These are phyloP conservation scores for Ustilago bromivora DNA, from an alignment of 1,284 basidiomycete genomes.

Conservation along the genomic window DNA sequence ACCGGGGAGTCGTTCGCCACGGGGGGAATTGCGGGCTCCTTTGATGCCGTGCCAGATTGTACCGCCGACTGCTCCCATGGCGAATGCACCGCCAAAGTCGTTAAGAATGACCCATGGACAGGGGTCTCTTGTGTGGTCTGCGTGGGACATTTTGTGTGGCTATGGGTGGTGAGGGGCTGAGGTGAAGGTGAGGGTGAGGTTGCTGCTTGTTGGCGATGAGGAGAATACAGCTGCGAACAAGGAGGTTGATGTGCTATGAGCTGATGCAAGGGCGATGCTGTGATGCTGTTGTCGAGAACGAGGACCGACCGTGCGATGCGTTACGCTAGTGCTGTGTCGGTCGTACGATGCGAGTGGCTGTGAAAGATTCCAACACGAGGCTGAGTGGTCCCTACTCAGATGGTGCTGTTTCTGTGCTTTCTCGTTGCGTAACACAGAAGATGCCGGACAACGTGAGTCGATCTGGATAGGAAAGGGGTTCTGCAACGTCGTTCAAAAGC, in stretches of 20 bases:
- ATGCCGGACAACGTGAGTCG: too few species aligned
- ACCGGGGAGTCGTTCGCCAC: conserved; percentile 91
- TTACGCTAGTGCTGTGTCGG: background rate
- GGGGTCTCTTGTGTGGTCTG: conserved; percentile 66
- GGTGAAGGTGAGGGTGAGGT: background rate
- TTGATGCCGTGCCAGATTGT: conserved; percentile 99
- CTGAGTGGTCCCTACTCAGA: too few species aligned
- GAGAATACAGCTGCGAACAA: background rate
- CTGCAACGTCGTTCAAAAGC: too few species aligned
- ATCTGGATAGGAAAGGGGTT: too few species aligned
- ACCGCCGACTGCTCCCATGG: conserved; percentile 94
- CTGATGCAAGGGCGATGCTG: too few species aligned
- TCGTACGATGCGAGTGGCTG: background rate
- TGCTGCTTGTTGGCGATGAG: background rate
- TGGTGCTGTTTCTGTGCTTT: too few species aligned
- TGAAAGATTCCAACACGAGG: too few species aligned
- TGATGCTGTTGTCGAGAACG: too few species aligned
- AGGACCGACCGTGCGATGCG: background rate
- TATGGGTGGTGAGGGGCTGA: background rate
- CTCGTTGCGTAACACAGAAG: too few species aligned
- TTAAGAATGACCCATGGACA: conserved; percentile 98
- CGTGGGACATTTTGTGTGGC: conserved; percentile 35
- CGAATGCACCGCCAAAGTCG: conserved; percentile 92
- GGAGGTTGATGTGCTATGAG: too few species aligned
- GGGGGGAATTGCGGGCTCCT: conserved; percentile 94